Base-by-base conservation (phyloP, 352 stramenopile species). In the Aphanomyces cochlioides region DNA sequence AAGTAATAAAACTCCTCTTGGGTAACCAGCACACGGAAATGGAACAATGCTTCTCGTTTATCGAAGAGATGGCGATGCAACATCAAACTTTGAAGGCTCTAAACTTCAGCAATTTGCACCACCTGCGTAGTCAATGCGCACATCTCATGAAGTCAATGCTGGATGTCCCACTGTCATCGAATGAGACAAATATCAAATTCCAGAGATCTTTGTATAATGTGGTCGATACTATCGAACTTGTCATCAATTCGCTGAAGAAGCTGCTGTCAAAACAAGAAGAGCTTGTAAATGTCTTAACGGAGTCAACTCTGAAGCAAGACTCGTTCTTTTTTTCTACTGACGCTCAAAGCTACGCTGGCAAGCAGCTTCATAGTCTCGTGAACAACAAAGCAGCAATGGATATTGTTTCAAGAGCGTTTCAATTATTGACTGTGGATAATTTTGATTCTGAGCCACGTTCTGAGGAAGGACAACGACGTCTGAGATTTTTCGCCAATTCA, bases 401-500 rank as follows among this genome's bases (percentile, higher is more conserved):
- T 66, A 92, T 95, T 61, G 87, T 95, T 2, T 93, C 87, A 0
- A 76, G 87, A n/a, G 87, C 87, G 1, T 93, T 93, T 72, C 85
- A 95, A 53, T 45, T 96, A 67, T 75, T 96, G 39, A 96, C 88
- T 3, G 72, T 96, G 5, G 88, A 96, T 75, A 86, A 84, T 36
- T 82, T 85, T 0, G 88, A 96, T 74, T 83, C 88, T 5, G 69
- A 93, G 37, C 88, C 88, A 21, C 88, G 88, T 21, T 94, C 85
- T 67, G 81, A 90, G 39, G 88, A 96, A 78, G 88, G 85, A 6
- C 85, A 89, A 73, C 85, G 87, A 15, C 85, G 88, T n/a, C 91
- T 96, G 85, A 92, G 87, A 73, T 96, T 96, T 67, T 96, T 96
- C 73, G 57, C 91, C 50, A 96, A 96, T 72, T 96, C 88, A 40